These are phyloP conservation scores for Saturnispora dispora DNA, from an alignment of 805 yeast species.

Conservation along the genomic window DNA sequence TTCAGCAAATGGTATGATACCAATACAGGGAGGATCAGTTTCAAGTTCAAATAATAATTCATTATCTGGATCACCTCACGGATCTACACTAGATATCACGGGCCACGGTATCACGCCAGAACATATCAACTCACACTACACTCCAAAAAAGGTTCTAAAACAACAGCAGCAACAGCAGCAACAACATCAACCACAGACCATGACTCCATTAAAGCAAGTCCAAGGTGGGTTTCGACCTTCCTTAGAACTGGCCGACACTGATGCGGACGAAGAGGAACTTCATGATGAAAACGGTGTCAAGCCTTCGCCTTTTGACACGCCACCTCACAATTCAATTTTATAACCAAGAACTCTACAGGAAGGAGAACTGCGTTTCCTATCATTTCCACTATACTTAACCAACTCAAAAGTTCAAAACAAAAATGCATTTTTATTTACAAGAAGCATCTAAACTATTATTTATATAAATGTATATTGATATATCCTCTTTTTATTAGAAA, in stretches of 20 bases:
- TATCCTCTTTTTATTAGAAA: background rate
- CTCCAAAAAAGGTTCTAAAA: background rate
- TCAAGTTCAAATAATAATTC: background rate
- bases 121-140: constrained; percentile 1
- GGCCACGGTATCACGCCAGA: background rate
- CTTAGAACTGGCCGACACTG: background rate
- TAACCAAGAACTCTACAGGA: background rate
- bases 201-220: background rate
- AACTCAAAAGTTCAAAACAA: background rate
- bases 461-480: background rate
- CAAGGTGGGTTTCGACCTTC: background rate
- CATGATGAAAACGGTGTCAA: background rate
- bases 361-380: background rate
- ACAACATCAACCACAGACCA: background rate
- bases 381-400: background rate
- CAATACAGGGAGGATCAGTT: background rate
- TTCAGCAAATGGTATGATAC: background rate
- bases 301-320: constrained; percentile 14
- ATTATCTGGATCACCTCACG: background rate
- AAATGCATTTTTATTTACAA: background rate
- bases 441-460: background rate
- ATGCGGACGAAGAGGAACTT: background rate
- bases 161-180: background rate
- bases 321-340: constrained; percentile 6
- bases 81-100: background rate